Conservation (phyloP, 2,329 filamentous ascomycete species). For the Aspergillus sp. region DNA sequence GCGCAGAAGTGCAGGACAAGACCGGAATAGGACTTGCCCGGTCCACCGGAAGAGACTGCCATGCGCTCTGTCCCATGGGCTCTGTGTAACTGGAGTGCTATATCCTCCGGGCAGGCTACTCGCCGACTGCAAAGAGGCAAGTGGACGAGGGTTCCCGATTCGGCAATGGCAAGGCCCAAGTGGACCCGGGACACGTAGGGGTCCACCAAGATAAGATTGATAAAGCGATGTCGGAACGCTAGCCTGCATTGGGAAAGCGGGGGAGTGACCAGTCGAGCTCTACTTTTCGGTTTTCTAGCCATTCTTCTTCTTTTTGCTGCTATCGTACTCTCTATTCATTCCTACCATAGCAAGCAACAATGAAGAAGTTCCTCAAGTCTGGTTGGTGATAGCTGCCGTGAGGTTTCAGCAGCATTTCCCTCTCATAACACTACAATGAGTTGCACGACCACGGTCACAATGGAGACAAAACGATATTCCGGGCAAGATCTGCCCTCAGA, state of each 20-base stretch:
- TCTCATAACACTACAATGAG: background rate
- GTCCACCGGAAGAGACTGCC: too few relatives aligned
- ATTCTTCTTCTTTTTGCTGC: background rate
- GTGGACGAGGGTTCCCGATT: background rate
- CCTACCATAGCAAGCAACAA: background rate
- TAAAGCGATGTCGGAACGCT: constrained; percentile 1
- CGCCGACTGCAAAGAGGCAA: background rate
- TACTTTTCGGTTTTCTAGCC: background rate
- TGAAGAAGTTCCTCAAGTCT: background rate
- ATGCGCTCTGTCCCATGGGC: too few relatives aligned
- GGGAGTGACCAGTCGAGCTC: background rate
- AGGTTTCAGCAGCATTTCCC: background rate
- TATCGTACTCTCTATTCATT: background rate
- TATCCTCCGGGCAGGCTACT: background rate
- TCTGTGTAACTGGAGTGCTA: too few relatives aligned
- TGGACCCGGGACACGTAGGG: background rate
- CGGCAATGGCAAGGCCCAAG: background rate
- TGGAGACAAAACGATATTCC: background rate
- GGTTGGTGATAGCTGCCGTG: background rate
- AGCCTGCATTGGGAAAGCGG: background rate
- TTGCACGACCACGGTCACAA: background rate
- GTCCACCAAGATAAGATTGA: constrained; percentile 1
- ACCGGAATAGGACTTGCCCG: background rate
- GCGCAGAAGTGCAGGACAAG: background rate
- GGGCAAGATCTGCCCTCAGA: background rate